Evolutionary conservation across 1,139 yeast genomes (phyloP), one percentile per base, ranked within the genome.

Genomic region (Keqinozyma sinolaborantium): DNA sequence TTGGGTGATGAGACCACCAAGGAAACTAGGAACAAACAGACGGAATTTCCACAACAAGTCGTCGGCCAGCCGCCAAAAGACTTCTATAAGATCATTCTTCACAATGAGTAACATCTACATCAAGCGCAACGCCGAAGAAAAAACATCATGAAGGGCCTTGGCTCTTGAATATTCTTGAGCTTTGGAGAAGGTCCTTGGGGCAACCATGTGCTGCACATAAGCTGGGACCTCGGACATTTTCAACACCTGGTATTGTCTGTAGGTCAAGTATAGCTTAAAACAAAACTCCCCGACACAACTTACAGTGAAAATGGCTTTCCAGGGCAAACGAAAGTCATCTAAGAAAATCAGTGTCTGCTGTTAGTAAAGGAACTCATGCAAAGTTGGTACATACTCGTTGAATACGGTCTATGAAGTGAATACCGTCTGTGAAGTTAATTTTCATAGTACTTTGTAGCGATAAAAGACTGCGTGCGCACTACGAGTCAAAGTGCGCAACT

Each of bases 91-190:
- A 49, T 87, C 84, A 47, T 52, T 77, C 39, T 79, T 68, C 48
- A 84, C 64, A 36, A 79, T 60, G 6, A 70, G 69, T 31, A 81
- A 49, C 50, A 81, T 83, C 50, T 81, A 76, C 11, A 72, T 45
- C 30, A 83, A 63, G 5, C 71, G 61, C 48, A 71, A 71, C 11
- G 75, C 43, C 26, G 77, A 73, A 16, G 76, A 57, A 34, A 84
- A 57, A 34, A 85, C 66, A 2, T 83, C 73, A 53, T 86, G 88
- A 47, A 69, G 66, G 32, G 88, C 73, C 56, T 90, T 90, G n/a
- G 95, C 85, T 26, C 84, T 64, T 4, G 95, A 78, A 53, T 92
- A 92, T 23, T 71, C 76, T 51, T 85, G 90, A 3, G 95, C 77
- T 53, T 87, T 84, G 32, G 70, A 70, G 47, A 86, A 85, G 3